A percentile compares a stretch with the other conserved stretches of the same genome.
These are phyloP conservation scores for Euphorbia corollata DNA, from an alignment of 441 rosid species.

Conservation along the genomic window DNA sequence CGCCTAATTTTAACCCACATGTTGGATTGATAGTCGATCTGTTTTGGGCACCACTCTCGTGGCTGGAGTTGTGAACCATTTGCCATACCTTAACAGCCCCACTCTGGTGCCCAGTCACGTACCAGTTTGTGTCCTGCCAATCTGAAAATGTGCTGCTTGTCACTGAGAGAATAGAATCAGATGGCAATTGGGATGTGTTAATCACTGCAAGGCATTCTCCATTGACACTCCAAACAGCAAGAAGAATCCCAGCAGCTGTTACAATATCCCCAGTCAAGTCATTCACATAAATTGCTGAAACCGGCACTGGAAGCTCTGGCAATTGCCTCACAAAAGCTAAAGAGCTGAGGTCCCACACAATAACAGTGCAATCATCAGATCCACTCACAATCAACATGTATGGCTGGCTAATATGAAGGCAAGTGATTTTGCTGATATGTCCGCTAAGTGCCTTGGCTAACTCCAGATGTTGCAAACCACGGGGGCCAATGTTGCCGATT, in stretches of 20 bases:
- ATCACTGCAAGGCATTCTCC: conserved; percentile 95
- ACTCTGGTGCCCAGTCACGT: conserved; percentile 97
- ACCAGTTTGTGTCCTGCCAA: conserved; percentile 94
- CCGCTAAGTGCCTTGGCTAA: conserved; percentile 81
- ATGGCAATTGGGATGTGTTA: conserved; percentile 92
- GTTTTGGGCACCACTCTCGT: conserved; percentile 37
- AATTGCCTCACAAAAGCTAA: conserved; percentile 82
- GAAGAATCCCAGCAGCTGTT: conserved; percentile 93
- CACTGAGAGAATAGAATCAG: conserved; percentile 86
- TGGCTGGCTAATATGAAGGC: conserved; percentile 93
- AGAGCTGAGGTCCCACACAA: conserved; percentile 96
- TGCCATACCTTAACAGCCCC: conserved; percentile 98
- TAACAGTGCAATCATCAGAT: conserved; percentile 89
- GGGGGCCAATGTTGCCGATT: conserved; percentile 62
- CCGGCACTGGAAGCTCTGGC: conserved; percentile 73
- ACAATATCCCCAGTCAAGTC: conserved; percentile 91
- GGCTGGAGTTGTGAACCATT: conserved; percentile 72
- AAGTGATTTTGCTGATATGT: conserved; percentile 75
- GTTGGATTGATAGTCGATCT: conserved; percentile 42
- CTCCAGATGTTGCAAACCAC: conserved; percentile 43
- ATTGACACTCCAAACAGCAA: conserved; percentile 97
- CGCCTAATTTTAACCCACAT: conserved; percentile 57
- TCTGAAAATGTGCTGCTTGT: conserved; percentile 82
- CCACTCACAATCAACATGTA: conserved; percentile 96
- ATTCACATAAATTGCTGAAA: conserved; percentile 85